Evolutionary conservation across 1,284 basidiomycete species (phyloP).

Genomic region (Microbotryum violaceum): DNA sequence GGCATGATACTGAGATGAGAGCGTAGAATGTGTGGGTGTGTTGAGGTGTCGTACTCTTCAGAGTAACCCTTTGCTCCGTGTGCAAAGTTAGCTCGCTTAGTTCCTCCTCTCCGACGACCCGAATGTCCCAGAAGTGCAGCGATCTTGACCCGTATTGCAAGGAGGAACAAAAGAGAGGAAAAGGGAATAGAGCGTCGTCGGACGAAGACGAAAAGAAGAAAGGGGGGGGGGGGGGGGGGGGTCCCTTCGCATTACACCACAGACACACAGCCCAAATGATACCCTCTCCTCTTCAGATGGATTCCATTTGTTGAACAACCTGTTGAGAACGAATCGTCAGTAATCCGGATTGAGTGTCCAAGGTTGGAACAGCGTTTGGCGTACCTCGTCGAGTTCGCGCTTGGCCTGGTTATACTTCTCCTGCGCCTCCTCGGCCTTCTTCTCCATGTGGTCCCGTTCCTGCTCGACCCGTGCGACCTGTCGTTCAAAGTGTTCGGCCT

Average conservation of each 20-base stretch:
- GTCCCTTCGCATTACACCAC: too few species aligned
- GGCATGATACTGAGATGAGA: too few species aligned
- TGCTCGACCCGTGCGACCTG: conserved; percentile 79
- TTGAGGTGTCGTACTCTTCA: too few species aligned
- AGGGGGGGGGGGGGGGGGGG: neutral
- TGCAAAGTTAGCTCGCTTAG: neutral
- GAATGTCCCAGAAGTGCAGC: too few species aligned
- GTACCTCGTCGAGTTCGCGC: conserved; percentile 80
- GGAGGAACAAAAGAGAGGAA: neutral
- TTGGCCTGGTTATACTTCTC: conserved; percentile 73
- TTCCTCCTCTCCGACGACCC: neutral
- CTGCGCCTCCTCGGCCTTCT: conserved; percentile 68
- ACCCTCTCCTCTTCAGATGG: conserved; percentile 15
- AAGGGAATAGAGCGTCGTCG: neutral
- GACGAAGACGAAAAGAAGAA: neutral
- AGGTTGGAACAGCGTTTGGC: conserved; percentile 45
- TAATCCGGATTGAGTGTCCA: neutral
- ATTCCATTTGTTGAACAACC: conserved; percentile 27
- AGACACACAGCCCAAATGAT: too few species aligned
- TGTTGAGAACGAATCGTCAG: neutral
- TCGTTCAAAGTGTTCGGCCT: conserved; percentile 97
- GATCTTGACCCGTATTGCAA: too few species aligned
- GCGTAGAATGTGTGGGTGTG: too few species aligned
- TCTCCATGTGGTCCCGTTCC: conserved; percentile 89
- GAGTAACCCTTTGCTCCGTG: too few species aligned